Conservation (phyloP, 345 rosid genomes). For the Salix purpurea region DNA sequence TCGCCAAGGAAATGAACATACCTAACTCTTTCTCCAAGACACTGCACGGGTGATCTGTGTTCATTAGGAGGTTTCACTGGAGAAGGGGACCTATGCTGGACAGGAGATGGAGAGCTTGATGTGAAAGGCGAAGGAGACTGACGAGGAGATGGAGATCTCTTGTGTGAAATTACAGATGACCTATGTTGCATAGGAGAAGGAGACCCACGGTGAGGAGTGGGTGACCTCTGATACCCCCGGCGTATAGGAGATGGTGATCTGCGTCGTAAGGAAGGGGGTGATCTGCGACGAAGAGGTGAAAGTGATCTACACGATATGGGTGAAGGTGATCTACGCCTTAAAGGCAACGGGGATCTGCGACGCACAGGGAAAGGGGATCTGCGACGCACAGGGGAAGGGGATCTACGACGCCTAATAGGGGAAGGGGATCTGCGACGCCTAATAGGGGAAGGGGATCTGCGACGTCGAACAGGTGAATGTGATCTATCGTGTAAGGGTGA, state of each 20-base stretch:
- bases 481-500: conserved; percentile 8
- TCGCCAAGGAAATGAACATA: conserved; percentile 19
- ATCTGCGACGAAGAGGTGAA: neutral
- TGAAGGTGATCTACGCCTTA: conserved; percentile 4
- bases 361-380: conserved; percentile 28
- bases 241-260: conserved; percentile 12
- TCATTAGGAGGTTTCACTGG: conserved; percentile 36
- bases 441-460: conserved; percentile 38
- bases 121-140: conserved; percentile 38
- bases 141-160: conserved; percentile 42
- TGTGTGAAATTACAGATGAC: conserved; percentile 33
- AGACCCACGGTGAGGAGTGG: conserved; percentile 30
- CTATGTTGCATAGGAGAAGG: conserved; percentile 23
- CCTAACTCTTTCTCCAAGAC: conserved; percentile 50
- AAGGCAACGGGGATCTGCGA: conserved; percentile 9
- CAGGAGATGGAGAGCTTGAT: conserved; percentile 49
- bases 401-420: conserved; percentile 11
- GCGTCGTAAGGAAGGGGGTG: conserved; percentile 1
- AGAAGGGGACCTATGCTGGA: conserved; percentile 38
- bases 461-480: conserved; percentile 11
- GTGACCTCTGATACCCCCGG: conserved; percentile 33
- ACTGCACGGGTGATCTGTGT: conserved; percentile 36
- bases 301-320: neutral
- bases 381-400: conserved; percentile 26
- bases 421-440: conserved; percentile 25